Evolutionary conservation across 257 asterid species (phyloP).

Genomic region (Solanum habrochaites): DNA sequence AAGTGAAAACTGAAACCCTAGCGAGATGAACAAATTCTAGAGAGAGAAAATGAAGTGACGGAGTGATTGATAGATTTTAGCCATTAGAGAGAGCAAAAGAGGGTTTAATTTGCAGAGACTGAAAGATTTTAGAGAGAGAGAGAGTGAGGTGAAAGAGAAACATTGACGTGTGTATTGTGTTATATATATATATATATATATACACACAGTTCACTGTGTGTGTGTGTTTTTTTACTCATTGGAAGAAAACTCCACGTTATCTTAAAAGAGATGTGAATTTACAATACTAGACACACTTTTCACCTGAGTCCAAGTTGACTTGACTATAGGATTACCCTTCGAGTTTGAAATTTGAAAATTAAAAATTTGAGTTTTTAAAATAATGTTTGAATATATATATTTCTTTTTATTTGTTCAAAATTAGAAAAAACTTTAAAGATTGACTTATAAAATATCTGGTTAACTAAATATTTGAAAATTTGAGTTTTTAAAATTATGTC

Average conservation of each 20-base stretch:
- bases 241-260: neutral
- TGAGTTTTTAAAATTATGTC: too few relatives aligned
- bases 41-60: neutral
- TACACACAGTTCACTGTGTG: neutral
- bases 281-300: neutral
- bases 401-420: too few relatives aligned
- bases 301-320: neutral
- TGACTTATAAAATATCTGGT: too few relatives aligned
- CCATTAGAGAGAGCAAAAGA: neutral
- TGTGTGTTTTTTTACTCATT: neutral
- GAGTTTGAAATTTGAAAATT: neutral
- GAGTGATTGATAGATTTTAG: neutral
- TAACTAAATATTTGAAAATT: too few relatives aligned
- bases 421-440: neutral
- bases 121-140: neutral
- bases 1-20: neutral
- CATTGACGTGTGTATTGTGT: neutral
- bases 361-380: too few relatives aligned
- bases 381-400: too few relatives aligned
- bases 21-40: conserved; percentile 1
- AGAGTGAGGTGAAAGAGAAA: neutral
- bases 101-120: neutral
- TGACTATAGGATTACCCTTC: neutral
- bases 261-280: neutral
- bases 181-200: neutral